Evolutionary conservation across 148 eudicot species (phyloP), one percentile per base, ranked within the genome.

Genomic region (Rhododendron henanense): DNA sequence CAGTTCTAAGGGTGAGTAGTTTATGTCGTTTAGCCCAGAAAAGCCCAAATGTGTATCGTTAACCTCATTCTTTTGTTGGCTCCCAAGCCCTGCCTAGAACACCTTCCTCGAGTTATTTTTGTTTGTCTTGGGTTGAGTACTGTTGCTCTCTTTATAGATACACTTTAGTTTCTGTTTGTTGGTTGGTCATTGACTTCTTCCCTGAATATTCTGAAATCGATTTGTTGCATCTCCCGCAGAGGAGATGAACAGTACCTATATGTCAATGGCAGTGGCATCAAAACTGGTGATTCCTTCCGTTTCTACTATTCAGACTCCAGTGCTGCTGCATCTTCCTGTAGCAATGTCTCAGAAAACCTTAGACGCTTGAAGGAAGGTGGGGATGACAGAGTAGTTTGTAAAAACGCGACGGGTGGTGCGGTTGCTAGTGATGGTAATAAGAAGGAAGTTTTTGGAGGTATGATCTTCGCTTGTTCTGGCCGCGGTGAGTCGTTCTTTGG

Each of bases 391-490:
- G 16, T 14, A 78, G 57, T 50, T 67, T 6, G 55, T 23, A 57
- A 19, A 33, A 7, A 10, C 55, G 16, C 18, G 37, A 77, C 18
- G 19, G 19, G 9, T 14, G 39, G 76, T 23, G 25, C 28, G 6
- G 67, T 76, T 69, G 50, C 85, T 67, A 67, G 73, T 21, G 75
- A 44, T 4, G 28, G 86, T 67, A 76, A 74, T 39, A 90, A 85
- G 69, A 88, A 88, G 83, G 86, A 89, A 84, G 91, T 91, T 33
- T 90, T 95, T 73, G 99, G 99, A 78, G 94, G 95, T 23, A 88
- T 97, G 47, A 88, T 97, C 50, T 97, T 97, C 74, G 19, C 96
- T 81, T 97, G 96, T 80, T 92, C 94, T 92, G 98, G 98, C 18
- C 96, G 99, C 0, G 99, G 94, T 35, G 89, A 90, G 16, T 18